These are phyloP conservation scores for Blepharisma japonicum DNA, from an alignment of 73 alveolate species.

Conservation along the genomic window DNA sequence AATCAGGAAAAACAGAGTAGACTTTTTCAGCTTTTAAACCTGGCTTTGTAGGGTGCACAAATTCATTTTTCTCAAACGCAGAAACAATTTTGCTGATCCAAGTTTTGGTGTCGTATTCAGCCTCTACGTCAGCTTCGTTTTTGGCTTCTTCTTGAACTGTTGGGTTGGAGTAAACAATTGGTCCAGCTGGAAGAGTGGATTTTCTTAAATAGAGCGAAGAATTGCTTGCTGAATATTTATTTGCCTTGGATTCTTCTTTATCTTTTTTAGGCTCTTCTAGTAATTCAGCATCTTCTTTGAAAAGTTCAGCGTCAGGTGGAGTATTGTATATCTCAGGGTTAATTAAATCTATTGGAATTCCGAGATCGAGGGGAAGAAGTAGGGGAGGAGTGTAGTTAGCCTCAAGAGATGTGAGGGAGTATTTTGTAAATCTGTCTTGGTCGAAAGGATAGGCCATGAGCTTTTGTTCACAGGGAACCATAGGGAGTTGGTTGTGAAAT, in stretches of 20 bases:
- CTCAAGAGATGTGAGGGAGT: conserved; percentile 7
- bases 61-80: conserved; percentile 10
- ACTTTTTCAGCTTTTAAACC: background rate
- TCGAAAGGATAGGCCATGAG: conserved; percentile 26
- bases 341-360: conserved; percentile 13
- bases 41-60: conserved; percentile 28
- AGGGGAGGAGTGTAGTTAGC: conserved; percentile 6
- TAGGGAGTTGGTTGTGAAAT: conserved; percentile 24
- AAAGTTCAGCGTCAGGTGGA: background rate
- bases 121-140: background rate
- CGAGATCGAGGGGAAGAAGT: conserved; percentile 18
- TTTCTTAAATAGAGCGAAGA: background rate
- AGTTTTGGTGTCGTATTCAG: conserved; percentile 1
- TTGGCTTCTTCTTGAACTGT: background rate
- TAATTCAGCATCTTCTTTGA: background rate
- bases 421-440: conserved; percentile 17
- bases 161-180: conserved; percentile 2
- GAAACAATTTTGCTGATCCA: background rate
- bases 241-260: background rate
- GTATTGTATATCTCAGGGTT: conserved; percentile 17
- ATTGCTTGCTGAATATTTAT: background rate
- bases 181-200: conserved; percentile 24
- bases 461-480: conserved; percentile 20
- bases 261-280: conserved; percentile 2
- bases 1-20: conserved; percentile 16